A percentile compares a stretch with the other conserved stretches of the same genome.
Conservation (phyloP, 2,329 filamentous ascomycete genomes). For the Xylaria sp. region DNA sequence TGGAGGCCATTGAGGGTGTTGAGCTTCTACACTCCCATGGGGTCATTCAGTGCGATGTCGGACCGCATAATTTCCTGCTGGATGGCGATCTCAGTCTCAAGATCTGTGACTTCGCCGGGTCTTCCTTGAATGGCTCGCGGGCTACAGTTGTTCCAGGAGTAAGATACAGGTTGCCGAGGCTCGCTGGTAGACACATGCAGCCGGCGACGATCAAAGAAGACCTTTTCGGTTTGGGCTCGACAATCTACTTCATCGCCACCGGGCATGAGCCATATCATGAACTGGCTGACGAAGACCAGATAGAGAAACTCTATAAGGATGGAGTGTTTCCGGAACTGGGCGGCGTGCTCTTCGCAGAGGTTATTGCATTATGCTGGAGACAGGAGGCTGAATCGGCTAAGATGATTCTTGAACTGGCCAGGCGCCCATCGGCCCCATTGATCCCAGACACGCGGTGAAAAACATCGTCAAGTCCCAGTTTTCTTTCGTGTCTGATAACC, state of each 20-base stretch:
- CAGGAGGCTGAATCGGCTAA: background rate
- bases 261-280: background rate
- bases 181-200: background rate
- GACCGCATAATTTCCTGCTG: background rate
- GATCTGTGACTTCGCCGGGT: background rate
- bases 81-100: background rate
- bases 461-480: too few relatives aligned
- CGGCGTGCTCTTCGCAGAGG: background rate
- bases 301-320: background rate
- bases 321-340: background rate
- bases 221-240: background rate
- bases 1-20: background rate
- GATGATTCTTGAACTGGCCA: background rate
- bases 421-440: background rate
- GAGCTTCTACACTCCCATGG: background rate
- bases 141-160: background rate
- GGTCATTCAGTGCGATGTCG: background rate
- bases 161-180: background rate
- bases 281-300: background rate
- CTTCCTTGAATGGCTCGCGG: background rate
- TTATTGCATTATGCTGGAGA: background rate
- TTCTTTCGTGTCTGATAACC: too few relatives aligned
- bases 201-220: background rate
- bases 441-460: background rate
- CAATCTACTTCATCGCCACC: slow-evolving; percentile 1